These are phyloP conservation scores for Pinus taeda DNA, from an alignment of 75 land plant genomes.

Conservation along the genomic window DNA sequence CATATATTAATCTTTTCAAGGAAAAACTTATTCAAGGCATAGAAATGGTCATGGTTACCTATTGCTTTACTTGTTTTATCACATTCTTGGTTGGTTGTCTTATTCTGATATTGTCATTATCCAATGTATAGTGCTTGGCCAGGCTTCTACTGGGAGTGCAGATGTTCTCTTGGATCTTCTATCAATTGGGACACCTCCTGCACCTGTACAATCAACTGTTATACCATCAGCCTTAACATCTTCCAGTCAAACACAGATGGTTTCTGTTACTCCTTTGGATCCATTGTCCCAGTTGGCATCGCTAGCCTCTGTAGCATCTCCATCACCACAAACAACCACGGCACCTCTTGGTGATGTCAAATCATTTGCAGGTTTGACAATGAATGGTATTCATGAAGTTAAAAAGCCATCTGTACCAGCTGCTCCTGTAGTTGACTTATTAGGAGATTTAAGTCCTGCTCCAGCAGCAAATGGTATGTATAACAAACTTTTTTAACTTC, in stretches of 20 bases:
- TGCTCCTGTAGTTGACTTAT: constrained; percentile 30
- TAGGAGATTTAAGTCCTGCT: constrained; percentile 44
- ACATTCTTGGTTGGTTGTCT: too few species aligned
- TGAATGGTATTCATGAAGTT: constrained; percentile 13
- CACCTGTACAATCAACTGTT: constrained; percentile 19
- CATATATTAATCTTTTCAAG: too few species aligned
- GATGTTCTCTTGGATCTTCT: constrained; percentile 82
- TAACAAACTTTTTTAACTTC: background rate
- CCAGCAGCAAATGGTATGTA: constrained; percentile 36
- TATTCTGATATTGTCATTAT: too few species aligned
- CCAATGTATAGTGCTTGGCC: constrained; percentile 21
- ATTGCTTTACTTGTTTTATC: too few species aligned
- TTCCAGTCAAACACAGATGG: constrained; percentile 12
- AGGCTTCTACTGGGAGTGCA: constrained; percentile 28
- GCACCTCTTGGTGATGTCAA: constrained; percentile 5
- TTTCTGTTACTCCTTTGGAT: constrained; percentile 18
- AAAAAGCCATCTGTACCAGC: constrained; percentile 14
- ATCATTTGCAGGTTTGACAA: constrained; percentile 3
- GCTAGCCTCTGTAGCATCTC: constrained; percentile 5
- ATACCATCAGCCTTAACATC: constrained; percentile 23
- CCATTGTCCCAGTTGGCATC: constrained; percentile 34
- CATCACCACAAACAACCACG: constrained; percentile 10
- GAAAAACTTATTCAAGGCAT: too few species aligned
- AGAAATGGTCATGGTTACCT: too few species aligned
- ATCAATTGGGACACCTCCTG: constrained; percentile 66